Conservation (phyloP, 1,139 yeast genomes). For the Pichia terricola region DNA sequence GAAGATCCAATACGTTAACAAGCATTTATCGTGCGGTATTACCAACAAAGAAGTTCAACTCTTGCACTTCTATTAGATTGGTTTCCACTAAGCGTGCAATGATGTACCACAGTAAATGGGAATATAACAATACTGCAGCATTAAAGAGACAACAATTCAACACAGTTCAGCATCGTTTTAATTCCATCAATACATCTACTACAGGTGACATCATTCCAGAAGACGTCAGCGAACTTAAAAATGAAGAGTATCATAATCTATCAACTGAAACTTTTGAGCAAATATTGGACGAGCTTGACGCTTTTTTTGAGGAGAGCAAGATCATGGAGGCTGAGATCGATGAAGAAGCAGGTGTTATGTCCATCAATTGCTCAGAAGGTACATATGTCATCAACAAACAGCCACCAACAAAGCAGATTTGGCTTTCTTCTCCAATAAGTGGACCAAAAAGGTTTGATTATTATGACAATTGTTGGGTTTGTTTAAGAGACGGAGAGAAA, state of each 20-base stretch:
- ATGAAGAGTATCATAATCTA: constrained; percentile 44
- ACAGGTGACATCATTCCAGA: constrained; percentile 44
- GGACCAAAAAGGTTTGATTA: constrained; percentile 77
- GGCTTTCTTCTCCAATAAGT: constrained; percentile 88
- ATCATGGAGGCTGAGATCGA: constrained; percentile 67
- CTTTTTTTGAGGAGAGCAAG: constrained; percentile 40
- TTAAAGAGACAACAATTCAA: background rate
- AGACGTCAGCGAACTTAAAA: constrained; percentile 37
- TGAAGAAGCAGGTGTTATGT: constrained; percentile 69
- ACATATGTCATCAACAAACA: constrained; percentile 86
- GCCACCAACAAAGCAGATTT: constrained; percentile 88
- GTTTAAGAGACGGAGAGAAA: constrained; percentile 45
- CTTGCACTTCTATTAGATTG: too few relatives aligned
- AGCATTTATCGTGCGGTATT: too few relatives aligned
- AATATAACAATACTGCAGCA: too few relatives aligned
- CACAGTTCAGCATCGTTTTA: constrained; percentile 8
- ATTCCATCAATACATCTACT: constrained; percentile 28
- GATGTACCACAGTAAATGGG: too few relatives aligned
- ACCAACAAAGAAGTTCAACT: too few relatives aligned
- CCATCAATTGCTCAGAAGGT: constrained; percentile 60
- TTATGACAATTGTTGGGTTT: constrained; percentile 49
- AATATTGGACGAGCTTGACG: constrained; percentile 56
- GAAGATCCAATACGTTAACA: too few relatives aligned
- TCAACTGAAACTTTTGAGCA: constrained; percentile 59
- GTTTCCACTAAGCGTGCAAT: too few relatives aligned